Percentiles rank a stretch among this genome's conserved stretches.
These are phyloP conservation scores for Wickerhamiella slavikovae DNA, from an alignment of 805 yeast genomes.

Conservation along the genomic window DNA sequence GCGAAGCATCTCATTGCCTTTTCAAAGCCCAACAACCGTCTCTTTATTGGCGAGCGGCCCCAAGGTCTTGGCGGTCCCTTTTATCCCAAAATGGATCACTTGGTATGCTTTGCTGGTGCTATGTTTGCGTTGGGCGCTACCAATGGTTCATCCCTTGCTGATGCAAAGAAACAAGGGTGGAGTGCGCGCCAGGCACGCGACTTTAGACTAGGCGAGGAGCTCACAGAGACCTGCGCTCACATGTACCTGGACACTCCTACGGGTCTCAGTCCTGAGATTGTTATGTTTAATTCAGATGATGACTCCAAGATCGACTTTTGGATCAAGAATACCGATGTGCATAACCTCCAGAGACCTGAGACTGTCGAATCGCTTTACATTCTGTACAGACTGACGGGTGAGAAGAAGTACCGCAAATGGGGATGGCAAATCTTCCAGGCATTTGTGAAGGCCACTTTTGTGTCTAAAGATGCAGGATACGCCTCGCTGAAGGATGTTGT, in stretches of 20 bases:
- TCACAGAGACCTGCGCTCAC: conserved; percentile 22
- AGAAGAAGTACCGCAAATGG: conserved; percentile 31
- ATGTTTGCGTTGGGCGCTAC: conserved; percentile 26
- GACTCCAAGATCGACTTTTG: conserved; percentile 12
- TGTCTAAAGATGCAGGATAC: conserved; percentile 15
- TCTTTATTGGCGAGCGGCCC: conserved; percentile 15
- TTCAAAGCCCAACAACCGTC: conserved; percentile 21
- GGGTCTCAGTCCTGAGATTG: conserved; percentile 80
- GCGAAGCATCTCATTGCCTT: conserved; percentile 23
- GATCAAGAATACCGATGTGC: conserved; percentile 44
- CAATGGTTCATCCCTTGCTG: conserved; percentile 19
- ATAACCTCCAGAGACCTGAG: conserved; percentile 62
- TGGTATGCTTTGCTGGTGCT: conserved; percentile 34
- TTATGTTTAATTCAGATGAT: conserved; percentile 46
- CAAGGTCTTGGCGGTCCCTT: conserved; percentile 8
- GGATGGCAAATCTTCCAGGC: conserved; percentile 30
- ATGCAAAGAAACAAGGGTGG: conserved; percentile 8
- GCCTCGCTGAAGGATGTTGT: conserved; percentile 25
- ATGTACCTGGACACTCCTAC: conserved; percentile 31
- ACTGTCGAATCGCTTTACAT: conserved; percentile 39
- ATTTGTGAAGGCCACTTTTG: conserved; percentile 12
- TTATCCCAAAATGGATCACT: conserved; percentile 22
- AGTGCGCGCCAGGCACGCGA: conserved; percentile 24
- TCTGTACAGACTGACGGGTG: conserved; percentile 41
- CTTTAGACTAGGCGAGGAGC: conserved; percentile 21